Evolutionary conservation across 1,284 basidiomycete genomes (phyloP), one percentile per base, ranked within the genome.

Genomic region (Papiliotrema nemorosa): DNA sequence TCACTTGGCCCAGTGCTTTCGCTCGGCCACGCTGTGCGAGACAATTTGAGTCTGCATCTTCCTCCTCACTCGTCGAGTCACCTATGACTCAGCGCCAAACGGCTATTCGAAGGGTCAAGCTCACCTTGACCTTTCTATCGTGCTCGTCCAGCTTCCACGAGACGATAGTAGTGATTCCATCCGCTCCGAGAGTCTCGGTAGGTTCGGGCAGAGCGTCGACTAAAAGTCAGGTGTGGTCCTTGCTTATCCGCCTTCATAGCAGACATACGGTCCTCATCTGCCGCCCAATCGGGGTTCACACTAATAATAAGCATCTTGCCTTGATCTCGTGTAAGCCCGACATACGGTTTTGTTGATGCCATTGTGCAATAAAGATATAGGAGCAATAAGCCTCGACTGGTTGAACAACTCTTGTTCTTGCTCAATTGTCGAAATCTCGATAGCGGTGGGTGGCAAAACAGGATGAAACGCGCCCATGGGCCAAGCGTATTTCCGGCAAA

Each of bases 51-150:
- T 93, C 70, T 94, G 86, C 20, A 97, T 79, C 1, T 86, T 88
- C 44, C 92, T 83, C 74, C 88, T 89, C 66, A 88, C 90, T 63
- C 85, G 85, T 56, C 90, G 82, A 13, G 88, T 96, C 59, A 91
- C 84, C 88, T 91, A 13, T n/a, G n/a, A 9, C 14, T 20, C 35
- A 46, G 10, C 18, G 3, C 21, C 27, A 20, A 18, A 18, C n/a
- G 24, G 26, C 34, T 41, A 21, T 13, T 29, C 10, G 1, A 5
- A 6, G 2, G 22, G 6, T 29, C 5, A 10, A 20, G 62, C 78
- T 47, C 57, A 88, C 90, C 80, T 98, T 98, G 72, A 98, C 85
- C 74, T 88, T 91, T 76, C 93, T 91, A 18, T 91, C 94, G 22
- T 93, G 86, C 42, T 97, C 92, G 64, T 97, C 93, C 49, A 87